phyloP scores from a whole-genome alignment of 2,329 filamentous ascomycete genomes.

The Spiromastix sp. region DNA sequence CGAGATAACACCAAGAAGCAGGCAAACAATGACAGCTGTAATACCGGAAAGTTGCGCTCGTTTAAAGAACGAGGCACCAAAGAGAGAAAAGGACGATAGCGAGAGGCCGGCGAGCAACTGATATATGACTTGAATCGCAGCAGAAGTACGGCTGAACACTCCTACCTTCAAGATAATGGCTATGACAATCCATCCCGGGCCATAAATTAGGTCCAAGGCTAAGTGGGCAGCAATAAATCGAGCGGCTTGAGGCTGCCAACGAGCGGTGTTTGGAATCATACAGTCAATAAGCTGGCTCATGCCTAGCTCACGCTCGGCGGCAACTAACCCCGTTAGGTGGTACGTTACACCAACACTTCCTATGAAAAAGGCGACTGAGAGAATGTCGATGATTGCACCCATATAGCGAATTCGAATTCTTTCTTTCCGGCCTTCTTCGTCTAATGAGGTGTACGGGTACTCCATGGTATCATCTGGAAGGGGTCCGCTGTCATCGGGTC shows the following conservation, averaged over 20 bases:
- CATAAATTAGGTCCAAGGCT: conserved; percentile 63
- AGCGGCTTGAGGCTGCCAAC: conserved; percentile 68
- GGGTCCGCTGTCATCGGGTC: conserved; percentile 26
- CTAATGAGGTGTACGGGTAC: conserved; percentile 67
- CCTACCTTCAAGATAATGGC: conserved; percentile 53
- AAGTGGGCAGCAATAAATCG: conserved; percentile 71
- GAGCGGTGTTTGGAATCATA: conserved; percentile 69
- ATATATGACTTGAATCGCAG: conserved; percentile 59
- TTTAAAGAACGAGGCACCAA: conserved; percentile 74
- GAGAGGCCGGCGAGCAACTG: conserved; percentile 68
- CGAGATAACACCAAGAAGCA: conserved; percentile 70
- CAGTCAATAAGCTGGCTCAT: conserved; percentile 84
- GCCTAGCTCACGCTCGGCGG: conserved; percentile 72
- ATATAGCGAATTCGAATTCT: conserved; percentile 62
- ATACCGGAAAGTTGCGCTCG: conserved; percentile 84
- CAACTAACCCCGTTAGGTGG: conserved; percentile 76
- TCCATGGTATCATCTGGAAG: conserved; percentile 44
- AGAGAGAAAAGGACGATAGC: conserved; percentile 67
- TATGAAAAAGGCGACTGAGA: conserved; percentile 70
- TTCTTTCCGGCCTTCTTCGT: conserved; percentile 54
- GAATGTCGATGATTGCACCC: conserved; percentile 60
- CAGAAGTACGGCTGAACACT: conserved; percentile 55
- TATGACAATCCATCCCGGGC: conserved; percentile 73
- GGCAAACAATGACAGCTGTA: conserved; percentile 58
- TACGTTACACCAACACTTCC: conserved; percentile 74